These are phyloP conservation scores for Cutaneotrichosporon cavernicola DNA, from an alignment of 1,284 basidiomycete species.

Conservation along the genomic window DNA sequence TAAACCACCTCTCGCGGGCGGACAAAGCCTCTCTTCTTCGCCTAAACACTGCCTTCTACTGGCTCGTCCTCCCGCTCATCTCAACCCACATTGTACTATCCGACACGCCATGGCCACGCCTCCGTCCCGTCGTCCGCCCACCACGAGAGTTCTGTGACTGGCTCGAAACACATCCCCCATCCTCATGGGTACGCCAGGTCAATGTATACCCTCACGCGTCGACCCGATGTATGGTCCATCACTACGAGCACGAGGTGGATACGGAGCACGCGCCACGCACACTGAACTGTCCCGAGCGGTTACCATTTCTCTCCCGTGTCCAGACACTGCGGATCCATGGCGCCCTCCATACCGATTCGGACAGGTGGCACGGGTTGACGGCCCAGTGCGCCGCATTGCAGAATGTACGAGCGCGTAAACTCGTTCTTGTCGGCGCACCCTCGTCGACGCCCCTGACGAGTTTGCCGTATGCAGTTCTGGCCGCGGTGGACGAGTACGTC, in stretches of 20 bases:
- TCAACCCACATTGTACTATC: not conserved
- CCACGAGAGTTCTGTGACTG: not conserved
- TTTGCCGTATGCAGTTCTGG: conserved; percentile 10
- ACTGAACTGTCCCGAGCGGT: not conserved
- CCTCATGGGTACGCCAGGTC: conserved; percentile 2
- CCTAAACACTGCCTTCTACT: conserved; percentile 10
- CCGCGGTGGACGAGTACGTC: conserved; percentile 10
- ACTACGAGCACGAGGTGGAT: not conserved
- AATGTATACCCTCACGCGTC: conserved; percentile 14
- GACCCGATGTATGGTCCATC: not conserved
- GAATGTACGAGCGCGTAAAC: conserved; percentile 5
- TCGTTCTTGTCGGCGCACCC: conserved; percentile 11
- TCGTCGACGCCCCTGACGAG: not conserved
- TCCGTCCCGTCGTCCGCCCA: not conserved
- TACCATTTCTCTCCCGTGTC: conserved; percentile 8
- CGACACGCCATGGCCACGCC: not conserved
- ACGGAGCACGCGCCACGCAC: not conserved
- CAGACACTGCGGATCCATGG: conserved; percentile 8
- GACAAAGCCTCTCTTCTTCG: not conserved
- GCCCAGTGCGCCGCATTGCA: conserved; percentile 12
- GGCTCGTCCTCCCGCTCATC: not conserved
- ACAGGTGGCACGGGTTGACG: not conserved
- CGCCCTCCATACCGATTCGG: not conserved
- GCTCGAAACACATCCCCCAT: not conserved
- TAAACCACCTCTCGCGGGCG: not conserved